Evolutionary conservation across 305 asterid genomes (phyloP).

Genomic region (Rubia tinctorum): DNA sequence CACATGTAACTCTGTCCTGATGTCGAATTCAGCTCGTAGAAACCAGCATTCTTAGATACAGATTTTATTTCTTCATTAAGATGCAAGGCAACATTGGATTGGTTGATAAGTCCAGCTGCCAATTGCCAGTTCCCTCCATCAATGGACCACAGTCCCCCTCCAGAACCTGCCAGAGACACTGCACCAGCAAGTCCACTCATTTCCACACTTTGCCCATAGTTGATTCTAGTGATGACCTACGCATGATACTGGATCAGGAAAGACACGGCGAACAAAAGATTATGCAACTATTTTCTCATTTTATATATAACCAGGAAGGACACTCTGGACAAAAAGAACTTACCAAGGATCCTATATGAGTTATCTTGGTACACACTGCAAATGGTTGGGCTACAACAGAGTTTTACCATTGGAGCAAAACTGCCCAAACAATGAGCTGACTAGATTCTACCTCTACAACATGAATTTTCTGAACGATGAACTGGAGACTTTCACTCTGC

Average conservation of each 20-base stretch:
- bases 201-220: conserved; percentile 87
- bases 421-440: neutral
- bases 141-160: conserved; percentile 83
- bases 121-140: conserved; percentile 96
- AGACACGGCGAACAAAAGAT: neutral
- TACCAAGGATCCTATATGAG: neutral
- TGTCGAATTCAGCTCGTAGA: conserved; percentile 76
- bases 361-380: neutral
- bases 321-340: neutral
- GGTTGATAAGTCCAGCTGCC: conserved; percentile 81
- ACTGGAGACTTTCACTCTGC: neutral
- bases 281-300: neutral
- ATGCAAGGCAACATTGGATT: conserved; percentile 62
- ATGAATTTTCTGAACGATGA: neutral
- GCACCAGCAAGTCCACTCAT: conserved; percentile 96
- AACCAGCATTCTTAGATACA: conserved; percentile 49
- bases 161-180: conserved; percentile 94
- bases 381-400: neutral
- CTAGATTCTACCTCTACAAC: no score
- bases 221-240: conserved; percentile 91
- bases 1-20: conserved; percentile 66
- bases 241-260: neutral
- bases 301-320: neutral
- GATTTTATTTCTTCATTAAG: conserved; percentile 84
- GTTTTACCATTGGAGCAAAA: neutral